Evolutionary conservation across 2,329 filamentous ascomycete genomes (phyloP), one percentile per base, ranked within the genome.

Genomic region (Neopestalotiopsis sp.): DNA sequence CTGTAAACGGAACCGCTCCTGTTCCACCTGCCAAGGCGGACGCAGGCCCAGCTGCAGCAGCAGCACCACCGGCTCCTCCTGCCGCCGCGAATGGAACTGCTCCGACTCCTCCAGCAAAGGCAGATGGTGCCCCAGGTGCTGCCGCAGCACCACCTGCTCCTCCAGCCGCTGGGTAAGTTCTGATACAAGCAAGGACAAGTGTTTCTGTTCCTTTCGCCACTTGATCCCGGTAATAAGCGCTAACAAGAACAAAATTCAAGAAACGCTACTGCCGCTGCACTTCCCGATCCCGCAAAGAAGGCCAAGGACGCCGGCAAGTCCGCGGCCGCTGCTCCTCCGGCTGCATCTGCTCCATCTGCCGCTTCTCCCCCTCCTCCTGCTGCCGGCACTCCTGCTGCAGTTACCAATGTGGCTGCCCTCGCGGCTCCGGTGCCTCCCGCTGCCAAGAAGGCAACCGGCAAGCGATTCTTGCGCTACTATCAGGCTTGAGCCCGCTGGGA

Each of bases 161-260:
- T n/a, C 63, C 63, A n/a, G 63, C 42, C 4, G 63, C 63, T 65
- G 63, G 57, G 57, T 59, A 59, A 30, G 57, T 59, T 5, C 4
- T 10, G 12, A 30, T 9, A 32, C 24, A 24, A 24, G 24, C 24
- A 24, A 24, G 24, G 24, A 24, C 24, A 24, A 24, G 24, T 24
- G 24, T 24, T 24, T 24, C 24, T 24, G 24, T 24, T 24, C 24
- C 24, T 24, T 24, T 24, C 24, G 24, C 24, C 24, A 24, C 24
- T 2, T 24, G 24, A 28, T 1, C 24, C 3, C 24, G 24, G 24
- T 28, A 4, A 59, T 14, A 13, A 59, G 7, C 14, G 13, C 24
- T 59, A 17, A 30, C 24, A 59, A n/a, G 9, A 10, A 4, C 10
- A 59, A 28, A 28, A 28, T 3, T 34, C 45, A 52, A 56, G 45